Conservation (phyloP, 768 basidiomycete species). For the Cystobasidium onofrii region DNA sequence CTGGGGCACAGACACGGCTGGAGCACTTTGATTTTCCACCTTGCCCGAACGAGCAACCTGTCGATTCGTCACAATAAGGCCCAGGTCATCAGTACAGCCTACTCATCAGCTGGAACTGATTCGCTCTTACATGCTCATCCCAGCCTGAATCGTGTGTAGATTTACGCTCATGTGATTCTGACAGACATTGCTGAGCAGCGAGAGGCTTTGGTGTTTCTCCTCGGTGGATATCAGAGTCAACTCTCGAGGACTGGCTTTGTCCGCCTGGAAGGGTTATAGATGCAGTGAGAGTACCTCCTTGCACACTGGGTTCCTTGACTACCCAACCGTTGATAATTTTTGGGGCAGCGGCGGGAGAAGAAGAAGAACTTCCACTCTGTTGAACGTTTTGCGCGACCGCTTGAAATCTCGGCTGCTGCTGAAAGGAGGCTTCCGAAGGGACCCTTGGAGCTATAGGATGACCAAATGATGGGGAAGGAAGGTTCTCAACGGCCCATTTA, state of each 20-base stretch:
- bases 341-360: neutral
- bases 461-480: neutral
- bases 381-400: neutral
- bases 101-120: no score
- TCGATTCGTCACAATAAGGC: no score
- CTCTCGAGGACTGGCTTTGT: no score
- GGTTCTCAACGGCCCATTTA: neutral
- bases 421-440: no score
- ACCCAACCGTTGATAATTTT: neutral
- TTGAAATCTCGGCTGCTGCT: no score
- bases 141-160: neutral
- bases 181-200: neutral
- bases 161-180: neutral
- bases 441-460: neutral
- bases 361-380: neutral
- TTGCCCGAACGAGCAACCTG: no score
- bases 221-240: neutral
- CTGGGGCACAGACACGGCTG: neutral
- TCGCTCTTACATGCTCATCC: neutral
- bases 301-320: neutral
- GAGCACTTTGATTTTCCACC: neutral
- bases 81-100: no score
- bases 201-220: neutral
- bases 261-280: no score
- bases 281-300: no score